Conservation (phyloP, 2,329 filamentous ascomycete genomes). For the Colletotrichum eremochloae region DNA sequence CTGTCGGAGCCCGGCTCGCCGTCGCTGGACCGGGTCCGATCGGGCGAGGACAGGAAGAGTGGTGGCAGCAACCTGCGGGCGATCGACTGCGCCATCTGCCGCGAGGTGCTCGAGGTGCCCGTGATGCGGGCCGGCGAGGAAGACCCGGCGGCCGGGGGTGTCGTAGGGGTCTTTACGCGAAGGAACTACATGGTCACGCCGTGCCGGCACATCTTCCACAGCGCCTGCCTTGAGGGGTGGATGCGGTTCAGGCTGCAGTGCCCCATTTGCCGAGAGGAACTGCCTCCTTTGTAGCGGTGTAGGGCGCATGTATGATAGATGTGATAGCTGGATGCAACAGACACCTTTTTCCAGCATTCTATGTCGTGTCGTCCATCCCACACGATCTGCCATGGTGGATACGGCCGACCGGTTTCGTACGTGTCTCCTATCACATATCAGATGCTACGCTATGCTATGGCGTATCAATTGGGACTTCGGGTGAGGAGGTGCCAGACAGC, state of each 20-base stretch:
- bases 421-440: background rate
- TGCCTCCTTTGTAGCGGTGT: slow-evolving; percentile 78
- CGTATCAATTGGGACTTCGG: background rate
- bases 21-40: slow-evolving; percentile 50
- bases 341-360: background rate
- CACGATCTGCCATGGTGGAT: background rate
- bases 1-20: slow-evolving; percentile 50
- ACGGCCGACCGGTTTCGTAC: background rate
- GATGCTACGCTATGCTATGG: background rate
- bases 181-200: slow-evolving; percentile 97
- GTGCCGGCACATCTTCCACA: slow-evolving; percentile 96
- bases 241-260: slow-evolving; percentile 94
- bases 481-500: background rate
- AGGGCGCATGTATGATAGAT: background rate
- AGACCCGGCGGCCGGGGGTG: slow-evolving; percentile 62
- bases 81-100: slow-evolving; percentile 96
- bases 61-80: slow-evolving; percentile 55
- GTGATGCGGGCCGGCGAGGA: slow-evolving; percentile 74
- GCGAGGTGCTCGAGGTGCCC: slow-evolving; percentile 90
- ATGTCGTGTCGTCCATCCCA: too few relatives aligned
- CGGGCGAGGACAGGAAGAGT: slow-evolving; percentile 50
- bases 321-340: background rate
- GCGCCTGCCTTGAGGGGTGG: slow-evolving; percentile 92
- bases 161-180: slow-evolving; percentile 80
- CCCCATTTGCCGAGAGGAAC: slow-evolving; percentile 90